A percentile compares a stretch with the other conserved stretches of the same genome.
Evolutionary conservation across 257 asterid species (phyloP).

Genomic region (Nicotiana benthamiana): DNA sequence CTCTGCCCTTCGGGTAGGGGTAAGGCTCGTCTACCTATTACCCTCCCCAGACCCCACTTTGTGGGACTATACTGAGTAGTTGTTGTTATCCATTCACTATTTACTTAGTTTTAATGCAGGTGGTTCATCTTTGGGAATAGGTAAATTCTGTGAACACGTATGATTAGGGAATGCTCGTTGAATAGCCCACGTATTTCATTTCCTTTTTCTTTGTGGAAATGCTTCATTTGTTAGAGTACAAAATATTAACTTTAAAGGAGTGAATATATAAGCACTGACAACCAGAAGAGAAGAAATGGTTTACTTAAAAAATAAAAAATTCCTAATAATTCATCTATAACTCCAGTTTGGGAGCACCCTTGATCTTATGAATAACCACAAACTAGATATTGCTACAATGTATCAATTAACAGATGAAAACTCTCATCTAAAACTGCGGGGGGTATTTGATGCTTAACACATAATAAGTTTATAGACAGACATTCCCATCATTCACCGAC

Average conservation of each 20-base stretch:
- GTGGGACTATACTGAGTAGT: no score
- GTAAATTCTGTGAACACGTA: no score
- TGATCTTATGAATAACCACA: constrained; percentile 14
- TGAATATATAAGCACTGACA: not conserved
- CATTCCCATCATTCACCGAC: not conserved
- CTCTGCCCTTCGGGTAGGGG: no score
- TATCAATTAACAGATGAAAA: constrained; percentile 2
- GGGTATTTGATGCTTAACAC: not conserved
- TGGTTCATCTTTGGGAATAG: not conserved
- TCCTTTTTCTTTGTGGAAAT: not conserved
- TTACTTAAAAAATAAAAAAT: not conserved
- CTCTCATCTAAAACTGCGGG: constrained; percentile 1
- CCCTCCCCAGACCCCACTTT: no score
- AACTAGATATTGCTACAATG: constrained; percentile 9
- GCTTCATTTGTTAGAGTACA: not conserved
- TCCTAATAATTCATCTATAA: constrained; percentile 3
- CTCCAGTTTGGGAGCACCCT: constrained; percentile 4
- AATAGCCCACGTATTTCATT: not conserved
- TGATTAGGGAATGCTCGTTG: not conserved
- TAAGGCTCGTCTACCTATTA: no score
- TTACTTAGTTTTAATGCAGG: not conserved
- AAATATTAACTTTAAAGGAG: not conserved
- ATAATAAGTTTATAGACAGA: not conserved
- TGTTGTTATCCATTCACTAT: not conserved
- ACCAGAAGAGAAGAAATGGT: not conserved